These are phyloP conservation scores for Sphaerosporella brunnea DNA, from an alignment of 495 filamentous ascomycete genomes.

Conservation along the genomic window DNA sequence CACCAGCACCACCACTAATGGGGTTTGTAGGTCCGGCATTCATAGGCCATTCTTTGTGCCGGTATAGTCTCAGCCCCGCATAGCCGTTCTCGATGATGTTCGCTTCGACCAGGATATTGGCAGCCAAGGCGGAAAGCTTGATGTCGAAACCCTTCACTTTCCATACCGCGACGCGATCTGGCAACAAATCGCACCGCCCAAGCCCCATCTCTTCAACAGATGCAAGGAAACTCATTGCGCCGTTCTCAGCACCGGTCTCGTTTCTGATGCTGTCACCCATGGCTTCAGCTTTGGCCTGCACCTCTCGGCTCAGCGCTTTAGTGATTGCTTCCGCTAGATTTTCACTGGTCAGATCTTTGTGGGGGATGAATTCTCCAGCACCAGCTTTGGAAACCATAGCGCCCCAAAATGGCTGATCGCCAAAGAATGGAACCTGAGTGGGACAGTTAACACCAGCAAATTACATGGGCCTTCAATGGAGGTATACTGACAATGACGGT, in stretches of 20 bases:
- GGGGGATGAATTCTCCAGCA: conserved; percentile 47
- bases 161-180: conserved; percentile 50
- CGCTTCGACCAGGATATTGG: conserved; percentile 42
- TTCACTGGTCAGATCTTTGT: conserved; percentile 46
- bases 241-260: conserved; percentile 57
- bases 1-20: conserved; percentile 43
- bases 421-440: conserved; percentile 56
- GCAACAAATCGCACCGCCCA: conserved; percentile 44
- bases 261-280: conserved; percentile 33
- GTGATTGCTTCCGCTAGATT: conserved; percentile 49
- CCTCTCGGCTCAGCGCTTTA: conserved; percentile 38
- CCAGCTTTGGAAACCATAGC: conserved; percentile 47
- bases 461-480: too few relatives aligned
- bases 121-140: conserved; percentile 48
- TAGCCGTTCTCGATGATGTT: conserved; percentile 45
- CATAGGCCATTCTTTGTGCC: conserved; percentile 59
- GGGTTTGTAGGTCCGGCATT: conserved; percentile 60
- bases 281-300: conserved; percentile 36
- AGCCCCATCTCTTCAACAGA: conserved; percentile 32
- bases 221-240: conserved; percentile 50
- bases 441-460: too few relatives aligned
- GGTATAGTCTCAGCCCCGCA: conserved; percentile 42
- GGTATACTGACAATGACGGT: conserved; percentile 50
- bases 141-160: conserved; percentile 37
- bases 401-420: conserved; percentile 76